Evolutionary conservation across 2,329 filamentous ascomycete genomes (phyloP).

Genomic region (Claviceps sp.): DNA sequence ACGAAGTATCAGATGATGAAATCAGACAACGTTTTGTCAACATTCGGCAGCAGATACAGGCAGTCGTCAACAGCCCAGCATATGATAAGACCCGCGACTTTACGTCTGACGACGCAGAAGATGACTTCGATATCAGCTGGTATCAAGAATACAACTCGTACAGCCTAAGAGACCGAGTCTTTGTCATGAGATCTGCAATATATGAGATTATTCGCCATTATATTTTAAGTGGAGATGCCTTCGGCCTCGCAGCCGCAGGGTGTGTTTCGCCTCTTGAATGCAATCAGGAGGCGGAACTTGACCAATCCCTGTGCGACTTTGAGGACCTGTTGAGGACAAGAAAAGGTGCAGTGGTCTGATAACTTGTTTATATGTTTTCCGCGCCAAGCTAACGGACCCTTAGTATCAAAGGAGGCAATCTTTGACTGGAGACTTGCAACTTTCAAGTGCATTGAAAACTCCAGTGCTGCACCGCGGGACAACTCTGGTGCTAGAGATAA

Average conservation of each 20-base stretch:
- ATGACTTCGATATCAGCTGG: too few relatives aligned
- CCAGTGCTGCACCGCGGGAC: neutral
- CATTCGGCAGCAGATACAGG: neutral
- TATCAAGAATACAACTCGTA: neutral
- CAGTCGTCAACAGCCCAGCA: neutral
- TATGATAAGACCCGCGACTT: neutral
- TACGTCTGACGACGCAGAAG: too few relatives aligned
- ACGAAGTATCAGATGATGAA: neutral
- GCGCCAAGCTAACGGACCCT: neutral
- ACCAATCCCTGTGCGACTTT: neutral
- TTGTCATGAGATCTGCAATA: neutral
- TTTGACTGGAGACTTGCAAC: neutral
- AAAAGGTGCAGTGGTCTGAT: neutral
- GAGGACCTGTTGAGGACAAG: neutral
- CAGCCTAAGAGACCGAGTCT: accelerated
- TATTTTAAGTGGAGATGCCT: neutral
- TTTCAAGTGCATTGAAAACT: neutral
- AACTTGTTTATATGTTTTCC: too few relatives aligned
- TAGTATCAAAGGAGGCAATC: neutral
- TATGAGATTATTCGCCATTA: neutral
- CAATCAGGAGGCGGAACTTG: neutral
- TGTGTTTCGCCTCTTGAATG: neutral
- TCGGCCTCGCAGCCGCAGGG: neutral
- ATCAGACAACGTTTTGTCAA: neutral
- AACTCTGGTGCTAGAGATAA: accelerated